These are phyloP conservation scores for Rhododendron griersonianum DNA, from an alignment of 148 eudicot genomes.

Conservation along the genomic window DNA sequence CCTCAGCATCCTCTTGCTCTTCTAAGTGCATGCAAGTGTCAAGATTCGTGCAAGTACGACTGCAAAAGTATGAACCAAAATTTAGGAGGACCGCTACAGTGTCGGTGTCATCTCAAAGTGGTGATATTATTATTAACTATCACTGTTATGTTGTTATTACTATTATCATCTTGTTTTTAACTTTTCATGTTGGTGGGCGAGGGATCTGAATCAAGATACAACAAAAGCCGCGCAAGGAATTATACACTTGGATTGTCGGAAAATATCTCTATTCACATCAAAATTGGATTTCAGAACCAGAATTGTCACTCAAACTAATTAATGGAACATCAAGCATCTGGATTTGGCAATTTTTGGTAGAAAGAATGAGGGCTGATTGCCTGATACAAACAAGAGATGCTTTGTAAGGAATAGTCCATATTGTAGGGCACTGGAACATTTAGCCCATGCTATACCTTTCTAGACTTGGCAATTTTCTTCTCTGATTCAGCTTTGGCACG, in stretches of 20 bases:
- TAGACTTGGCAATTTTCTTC: conserved; percentile 48
- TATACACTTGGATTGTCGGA: not conserved
- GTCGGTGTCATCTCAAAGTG: not conserved
- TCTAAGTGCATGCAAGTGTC: conserved; percentile 58
- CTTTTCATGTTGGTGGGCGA: not conserved
- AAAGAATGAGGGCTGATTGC: not conserved
- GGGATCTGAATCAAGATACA: not conserved
- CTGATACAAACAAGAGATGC: not conserved
- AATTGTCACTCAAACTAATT: not conserved
- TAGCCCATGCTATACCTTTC: conserved; percentile 41
- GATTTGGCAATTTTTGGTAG: not conserved
- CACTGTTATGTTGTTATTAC: not conserved
- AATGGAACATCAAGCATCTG: not conserved
- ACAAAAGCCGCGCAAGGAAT: not conserved
- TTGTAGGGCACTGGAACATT: not conserved
- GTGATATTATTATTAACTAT: no score
- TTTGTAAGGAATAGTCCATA: not conserved
- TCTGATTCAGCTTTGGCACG: conserved; percentile 79
- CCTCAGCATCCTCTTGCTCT: conserved; percentile 53
- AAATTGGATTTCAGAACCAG: not conserved
- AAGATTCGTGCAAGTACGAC: conserved; percentile 17
- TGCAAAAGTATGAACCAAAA: conserved; percentile 18
- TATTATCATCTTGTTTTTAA: no score
- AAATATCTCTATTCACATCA: not conserved
- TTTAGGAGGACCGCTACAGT: not conserved